Conservation (phyloP, 2,329 filamentous ascomycete genomes). For the Alternaria sp. region DNA sequence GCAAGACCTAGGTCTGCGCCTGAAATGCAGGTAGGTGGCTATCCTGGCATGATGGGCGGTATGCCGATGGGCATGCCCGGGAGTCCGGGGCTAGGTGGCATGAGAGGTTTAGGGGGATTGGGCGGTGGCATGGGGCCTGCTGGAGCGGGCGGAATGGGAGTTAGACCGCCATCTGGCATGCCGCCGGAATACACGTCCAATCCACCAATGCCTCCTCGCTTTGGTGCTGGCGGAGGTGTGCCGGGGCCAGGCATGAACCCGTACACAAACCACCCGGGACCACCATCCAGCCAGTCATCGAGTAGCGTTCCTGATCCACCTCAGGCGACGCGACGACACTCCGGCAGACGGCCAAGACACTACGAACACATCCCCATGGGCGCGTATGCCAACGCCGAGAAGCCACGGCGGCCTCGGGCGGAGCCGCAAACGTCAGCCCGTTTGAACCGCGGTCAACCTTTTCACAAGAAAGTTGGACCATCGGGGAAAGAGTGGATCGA, state of each 20-base stretch:
- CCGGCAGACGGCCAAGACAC: neutral
- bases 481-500: constrained; percentile 31
- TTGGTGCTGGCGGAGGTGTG: neutral
- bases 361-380: constrained; percentile 23
- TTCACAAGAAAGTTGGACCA: constrained; percentile 14
- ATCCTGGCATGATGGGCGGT: neutral
- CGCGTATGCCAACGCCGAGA: constrained; percentile 11
- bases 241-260: neutral
- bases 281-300: constrained; percentile 3
- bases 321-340: neutral
- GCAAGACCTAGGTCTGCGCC: constrained; percentile 6
- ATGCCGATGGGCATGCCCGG: neutral
- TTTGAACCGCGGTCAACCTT: constrained; percentile 17
- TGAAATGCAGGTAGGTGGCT: neutral
- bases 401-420: neutral
- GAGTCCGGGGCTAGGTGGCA: neutral
- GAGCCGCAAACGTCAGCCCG: constrained; percentile 7
- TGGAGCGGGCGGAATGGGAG: constrained; percentile 1
- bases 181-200: constrained; percentile 15
- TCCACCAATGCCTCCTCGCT: constrained; percentile 3
- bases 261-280: constrained; percentile 1
- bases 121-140: neutral
- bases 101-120: neutral
- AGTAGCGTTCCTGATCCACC: neutral
- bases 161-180: constrained; percentile 4